Evolutionary conservation across 352 stramenopile species (phyloP), one percentile per base, ranked within the genome.

Genomic region (Pythium rishiriense): DNA sequence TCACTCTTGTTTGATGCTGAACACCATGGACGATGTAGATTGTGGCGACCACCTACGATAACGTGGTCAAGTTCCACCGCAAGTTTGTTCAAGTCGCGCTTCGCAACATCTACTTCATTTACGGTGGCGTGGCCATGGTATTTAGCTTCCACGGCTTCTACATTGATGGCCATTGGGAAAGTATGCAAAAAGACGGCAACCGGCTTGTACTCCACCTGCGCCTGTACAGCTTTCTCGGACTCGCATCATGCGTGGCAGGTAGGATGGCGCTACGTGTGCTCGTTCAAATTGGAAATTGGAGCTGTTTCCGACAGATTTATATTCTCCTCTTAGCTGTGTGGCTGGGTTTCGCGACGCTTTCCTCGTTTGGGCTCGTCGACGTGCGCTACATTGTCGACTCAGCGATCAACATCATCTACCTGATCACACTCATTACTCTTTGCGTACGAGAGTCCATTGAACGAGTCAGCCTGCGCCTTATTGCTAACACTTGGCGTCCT

Each of bases 111-210:
- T 94, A 91, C 59, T 91, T 88, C 42, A 62, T 90, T 24, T 88
- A 92, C 48, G 78, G 72, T 12, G 69, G 58, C 25, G 61, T 70
- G 3, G 77, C 78, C 0, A 19, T 85, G 31, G 25, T 80, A 0
- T 88, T 88, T 48, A 81, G 76, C 48, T 60, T 90, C 28, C 68
- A 92, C 47, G 85, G 79, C 17, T 87, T 91, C 35, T 89, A 92
- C 58, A 69, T 93, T 35, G 77, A 91, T 37, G 64, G 71, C 47
- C 81, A 80, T 26, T 91, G 83, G 85, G 28, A 52, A 17, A 76
- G 73, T 22, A 60, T 91, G 46, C 73, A 88, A 28, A 49, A 74
- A 41, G 83, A 91, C 52, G 85, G 85, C 31, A 91, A 83, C 50
- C 73, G 58, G 1, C 70, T 91, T 37, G 78, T 93, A 15, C 72